phyloP scores from a whole-genome alignment of 2,329 filamentous ascomycete species.

The Penicillium capsulatum region DNA sequence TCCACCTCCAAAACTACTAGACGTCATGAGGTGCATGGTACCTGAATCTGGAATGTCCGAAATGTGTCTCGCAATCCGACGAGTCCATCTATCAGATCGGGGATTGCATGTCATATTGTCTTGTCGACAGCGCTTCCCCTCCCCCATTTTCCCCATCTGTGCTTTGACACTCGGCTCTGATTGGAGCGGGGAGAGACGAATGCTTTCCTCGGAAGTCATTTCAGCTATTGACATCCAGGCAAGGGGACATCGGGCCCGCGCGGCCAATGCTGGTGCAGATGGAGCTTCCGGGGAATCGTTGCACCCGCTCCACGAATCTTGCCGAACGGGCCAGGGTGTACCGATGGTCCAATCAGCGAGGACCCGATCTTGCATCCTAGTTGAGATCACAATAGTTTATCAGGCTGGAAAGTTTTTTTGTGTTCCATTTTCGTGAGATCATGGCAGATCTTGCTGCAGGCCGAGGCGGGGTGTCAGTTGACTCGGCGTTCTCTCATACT shows the following conservation, averaged over 20 bases:
- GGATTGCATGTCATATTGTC: constrained; percentile 8
- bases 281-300: constrained; percentile 10
- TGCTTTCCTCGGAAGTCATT: constrained; percentile 8
- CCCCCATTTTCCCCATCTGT: constrained; percentile 6
- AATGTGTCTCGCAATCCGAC: too few species aligned
- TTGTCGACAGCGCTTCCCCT: neutral
- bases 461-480: too few species aligned
- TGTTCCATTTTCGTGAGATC: too few species aligned
- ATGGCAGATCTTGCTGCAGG: neutral
- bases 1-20: too few species aligned
- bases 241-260: constrained; percentile 11
- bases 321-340: constrained; percentile 10
- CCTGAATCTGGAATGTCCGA: constrained; percentile 4
- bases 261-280: constrained; percentile 4
- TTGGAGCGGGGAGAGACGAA: constrained; percentile 5
- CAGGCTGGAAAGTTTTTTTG: too few species aligned
- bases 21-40: constrained; percentile 4
- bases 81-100: constrained; percentile 16
- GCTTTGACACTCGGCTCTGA: constrained; percentile 2
- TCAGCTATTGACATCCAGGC: constrained; percentile 18
- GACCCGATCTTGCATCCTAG: neutral
- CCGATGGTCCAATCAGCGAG: constrained; percentile 15
- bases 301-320: constrained; percentile 14
- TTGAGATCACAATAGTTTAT: constrained; percentile 7
- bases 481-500: too few species aligned